Evolutionary conservation across 1,284 basidiomycete species (phyloP), one percentile per base, ranked within the genome.

Genomic region (Cutaneotrichosporon mucoides): DNA sequence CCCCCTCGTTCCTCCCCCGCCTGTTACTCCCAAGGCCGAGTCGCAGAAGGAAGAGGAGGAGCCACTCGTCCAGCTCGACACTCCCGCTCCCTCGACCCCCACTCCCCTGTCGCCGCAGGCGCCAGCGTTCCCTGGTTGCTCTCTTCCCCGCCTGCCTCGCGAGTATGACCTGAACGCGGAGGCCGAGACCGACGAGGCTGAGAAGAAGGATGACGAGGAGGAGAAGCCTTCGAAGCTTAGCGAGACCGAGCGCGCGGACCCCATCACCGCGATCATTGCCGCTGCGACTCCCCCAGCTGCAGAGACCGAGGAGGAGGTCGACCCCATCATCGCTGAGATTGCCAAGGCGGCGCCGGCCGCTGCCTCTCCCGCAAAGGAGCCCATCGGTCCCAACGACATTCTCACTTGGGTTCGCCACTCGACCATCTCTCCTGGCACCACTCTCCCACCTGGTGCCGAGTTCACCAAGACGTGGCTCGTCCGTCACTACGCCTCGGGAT

Each of bases 381-480:
- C 53, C 44, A 35, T 34, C 36, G 24, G 51, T 10, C 47, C 69
- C 15, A 61, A 66, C 43, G 73, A 75, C 61, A 73, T 76, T 64
- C 74, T 74, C 62, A 67, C 72, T 5, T 73, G 67, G 66, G 73
- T 73, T 10, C 70, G 72, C 54, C 72, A 76, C 66, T 48, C 67
- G 8, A 75, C 72, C 47, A 75, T 76, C 53, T 66, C 63, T 3
- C 60, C 69, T 9, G 71, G 70, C 9, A 70, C 67, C 41, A 62
- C 61, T 2, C 65, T 76, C 5, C 75, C 73, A 9, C 63, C 65
- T 10, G 75, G 75, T 12, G 68, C 75, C 41, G 72, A 70, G 46
- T 75, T 76, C 65, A 75, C 72, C 66, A 76, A 76, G 62, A 68
- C 70, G 8, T 76, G 75, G 75, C 65, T 62, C 15, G 50, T 72